Evolutionary conservation across 495 filamentous ascomycete genomes (phyloP), one percentile per base, ranked within the genome.

Genomic region (Lasiosphaeria hispida): DNA sequence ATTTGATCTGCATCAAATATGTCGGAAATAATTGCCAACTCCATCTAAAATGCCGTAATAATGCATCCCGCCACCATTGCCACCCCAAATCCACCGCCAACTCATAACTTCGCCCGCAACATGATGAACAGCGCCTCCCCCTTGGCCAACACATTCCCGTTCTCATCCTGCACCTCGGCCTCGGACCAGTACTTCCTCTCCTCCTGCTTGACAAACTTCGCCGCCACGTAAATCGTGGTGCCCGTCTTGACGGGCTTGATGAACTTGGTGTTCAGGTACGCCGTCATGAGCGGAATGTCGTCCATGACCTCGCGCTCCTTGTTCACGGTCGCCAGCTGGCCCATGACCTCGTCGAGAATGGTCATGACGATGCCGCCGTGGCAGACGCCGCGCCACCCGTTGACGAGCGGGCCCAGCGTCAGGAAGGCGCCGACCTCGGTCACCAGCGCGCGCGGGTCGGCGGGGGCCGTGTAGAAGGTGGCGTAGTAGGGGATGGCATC

Each of bases 301-400:
- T 52, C 42, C 9, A 69, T 57, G 49, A 15, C 55, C 38, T 66
- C 68, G 1, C 65, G 55, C 18, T 65, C 65, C 54, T 75, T 61
- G 60, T 83, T 84, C n/a, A 75, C 50, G 11, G 72, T 65, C 5
- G 82, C 64, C 10, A 85, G 57, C 10, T 80, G 71, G 0, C 84
- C 83, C 62, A 80, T 77, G 5, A 70, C 68, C 59, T 73, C 70
- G 58, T 87, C 84, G 33, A 89, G 61, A 19, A 90, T 68, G 1
- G 81, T 77, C n/a, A 76, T 77, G 15, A 84, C 74, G 41, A 86
- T 76, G 15, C 84, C 86, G 14, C 85, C 86, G 65, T 89, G 85
- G 33, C 77, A 72, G 18, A 83, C 73, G 13, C 75, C 69, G n/a
- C 79, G 70, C 58, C 79, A 79, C 1, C 85, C 85, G 62, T 85